Evolutionary conservation across 768 basidiomycete species (phyloP), one percentile per base, ranked within the genome.

Genomic region (Trametes sanguinea): DNA sequence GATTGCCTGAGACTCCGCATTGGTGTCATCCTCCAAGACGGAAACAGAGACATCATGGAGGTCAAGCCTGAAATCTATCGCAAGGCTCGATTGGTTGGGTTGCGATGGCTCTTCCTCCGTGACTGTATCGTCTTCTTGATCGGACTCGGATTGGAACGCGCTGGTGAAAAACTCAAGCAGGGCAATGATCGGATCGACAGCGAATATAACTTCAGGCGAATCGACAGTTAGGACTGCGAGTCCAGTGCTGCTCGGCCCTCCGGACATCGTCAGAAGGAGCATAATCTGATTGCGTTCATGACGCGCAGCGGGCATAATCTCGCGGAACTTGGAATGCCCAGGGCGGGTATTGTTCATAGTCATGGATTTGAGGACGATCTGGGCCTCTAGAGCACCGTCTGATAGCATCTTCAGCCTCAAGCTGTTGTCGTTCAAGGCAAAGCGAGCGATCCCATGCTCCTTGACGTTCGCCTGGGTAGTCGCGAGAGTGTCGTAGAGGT

Each of bases 271-370:
- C 73, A 92, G 98, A 35, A 97, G 82, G 16, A 97, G 71, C 92
- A 96, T 97, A 71, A 98, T 89, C 69, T 97, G 94, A 62, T 95
- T 95, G 53, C 91, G 80, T 61, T 88, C 84, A 67, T 97, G 94
- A 59, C 87, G 84, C 13, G 93, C 90, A 5, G 94, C 88, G 11
- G 97, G 96, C 63, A 99, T 92, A 59, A 99, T 95, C 73, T 98
- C 95, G 44, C 95, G 85, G 78, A 95, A 98, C 68, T 84, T 88
- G 29, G 93, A 90, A 50, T 79, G 79, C 6, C 93, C 92, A 0
- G 91, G 84, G 54, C 89, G 82, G 2, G 88, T 98, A 71, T 96
- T 95, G 73, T 83, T 87, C 81, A 98, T 89, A 0, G 94, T 94
- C 70, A 98, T 89, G 0, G 96, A 95, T 67, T 87, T 86, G n/a